Percentiles rank a stretch among this genome's conserved stretches.
These are phyloP conservation scores for Clavaria fumosa DNA, from an alignment of 768 basidiomycete species.

Conservation along the genomic window DNA sequence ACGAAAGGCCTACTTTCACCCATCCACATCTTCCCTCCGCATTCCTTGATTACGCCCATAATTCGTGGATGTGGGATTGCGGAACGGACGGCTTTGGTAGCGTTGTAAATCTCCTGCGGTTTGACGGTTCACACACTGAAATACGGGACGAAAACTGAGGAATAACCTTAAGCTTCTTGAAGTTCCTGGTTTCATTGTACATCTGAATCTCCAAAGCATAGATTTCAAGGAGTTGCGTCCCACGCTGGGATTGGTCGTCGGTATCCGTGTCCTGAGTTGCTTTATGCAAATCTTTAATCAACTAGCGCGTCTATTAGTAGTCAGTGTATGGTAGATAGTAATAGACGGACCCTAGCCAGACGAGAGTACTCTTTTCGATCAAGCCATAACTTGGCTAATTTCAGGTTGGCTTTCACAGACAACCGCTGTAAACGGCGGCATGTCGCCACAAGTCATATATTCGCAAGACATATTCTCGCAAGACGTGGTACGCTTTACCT, in stretches of 20 bases:
- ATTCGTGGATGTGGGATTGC: constrained; percentile 97
- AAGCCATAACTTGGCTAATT: constrained; percentile 94
- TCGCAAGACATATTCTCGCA: not conserved
- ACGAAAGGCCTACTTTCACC: constrained; percentile 82
- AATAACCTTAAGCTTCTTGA: constrained; percentile 83
- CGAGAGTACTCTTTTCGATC: constrained; percentile 85
- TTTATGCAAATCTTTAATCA: constrained; percentile 60
- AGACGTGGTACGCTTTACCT: constrained; percentile 33
- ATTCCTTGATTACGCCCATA: constrained; percentile 98
- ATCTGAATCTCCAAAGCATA: constrained; percentile 99
- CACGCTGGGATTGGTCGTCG: constrained; percentile 82
- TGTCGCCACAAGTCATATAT: constrained; percentile 6
- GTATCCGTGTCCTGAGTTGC: constrained; percentile 49
- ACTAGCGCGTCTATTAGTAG: constrained; percentile 24
- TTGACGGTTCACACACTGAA: not conserved
- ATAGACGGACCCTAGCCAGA: constrained; percentile 49
- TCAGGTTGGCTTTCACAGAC: constrained; percentile 90
- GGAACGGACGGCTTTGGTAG: constrained; percentile 79
- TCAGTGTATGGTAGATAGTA: not conserved
- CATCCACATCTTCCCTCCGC: constrained; percentile 99
- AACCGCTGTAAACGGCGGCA: constrained; percentile 70
- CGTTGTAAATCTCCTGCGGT: constrained; percentile 88
- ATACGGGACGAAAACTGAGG: not conserved
- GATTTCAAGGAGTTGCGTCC: constrained; percentile 89
- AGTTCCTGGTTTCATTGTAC: constrained; percentile 94